These are phyloP conservation scores for Microascus cirrosus DNA, from an alignment of 2,329 filamentous ascomycete species.

Conservation along the genomic window DNA sequence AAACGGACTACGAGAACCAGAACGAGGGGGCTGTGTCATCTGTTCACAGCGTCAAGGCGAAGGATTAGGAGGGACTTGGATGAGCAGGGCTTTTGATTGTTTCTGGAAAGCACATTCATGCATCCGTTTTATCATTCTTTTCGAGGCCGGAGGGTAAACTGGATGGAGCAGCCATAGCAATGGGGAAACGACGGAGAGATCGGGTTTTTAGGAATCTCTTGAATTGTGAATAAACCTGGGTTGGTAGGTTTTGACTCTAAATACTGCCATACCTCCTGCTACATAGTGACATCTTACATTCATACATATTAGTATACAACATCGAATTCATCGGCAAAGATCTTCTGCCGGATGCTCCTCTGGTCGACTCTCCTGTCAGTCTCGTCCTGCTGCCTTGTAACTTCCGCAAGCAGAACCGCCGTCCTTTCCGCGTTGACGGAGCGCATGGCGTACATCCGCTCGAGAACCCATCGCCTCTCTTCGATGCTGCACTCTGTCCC, in stretches of 20 bases:
- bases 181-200: too few species aligned
- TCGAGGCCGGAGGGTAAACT: too few species aligned
- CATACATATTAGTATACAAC: not conserved
- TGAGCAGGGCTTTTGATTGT: not conserved
- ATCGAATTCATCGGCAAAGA: not conserved
- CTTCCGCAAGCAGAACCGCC: not conserved
- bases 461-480: not conserved
- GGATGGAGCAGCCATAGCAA: too few species aligned
- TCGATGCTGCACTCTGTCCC: not conserved
- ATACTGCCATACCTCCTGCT: too few species aligned
- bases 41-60: not conserved
- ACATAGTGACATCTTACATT: too few species aligned
- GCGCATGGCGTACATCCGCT: not conserved
- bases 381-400: not conserved
- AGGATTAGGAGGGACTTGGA: not conserved
- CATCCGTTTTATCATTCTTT: too few species aligned
- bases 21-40: not conserved
- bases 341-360: not conserved
- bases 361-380: not conserved
- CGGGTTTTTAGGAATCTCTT: too few species aligned
- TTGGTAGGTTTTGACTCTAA: too few species aligned
- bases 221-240: too few species aligned
- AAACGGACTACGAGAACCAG: not conserved
- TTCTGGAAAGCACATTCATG: too few species aligned
- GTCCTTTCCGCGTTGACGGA: not conserved